phyloP scores from a whole-genome alignment of 23 red algal species.

The Gracilaria domingensis region DNA sequence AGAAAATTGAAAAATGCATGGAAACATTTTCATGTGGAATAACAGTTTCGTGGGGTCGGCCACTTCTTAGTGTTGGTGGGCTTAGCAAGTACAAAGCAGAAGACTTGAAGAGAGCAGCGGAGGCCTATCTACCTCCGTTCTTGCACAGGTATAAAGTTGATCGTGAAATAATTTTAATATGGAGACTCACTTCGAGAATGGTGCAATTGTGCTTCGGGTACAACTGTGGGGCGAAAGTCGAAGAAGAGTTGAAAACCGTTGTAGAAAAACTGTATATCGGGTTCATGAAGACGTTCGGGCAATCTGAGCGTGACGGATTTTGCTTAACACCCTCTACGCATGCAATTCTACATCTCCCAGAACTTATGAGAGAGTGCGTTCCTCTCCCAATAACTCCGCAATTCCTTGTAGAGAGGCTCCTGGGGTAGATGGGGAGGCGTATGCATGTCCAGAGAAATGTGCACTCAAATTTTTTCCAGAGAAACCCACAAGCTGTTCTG shows the following conservation, averaged over 20 bases:
- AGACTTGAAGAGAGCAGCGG: background rate
- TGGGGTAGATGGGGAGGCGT: background rate
- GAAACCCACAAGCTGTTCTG: too few species aligned
- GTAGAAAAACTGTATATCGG: background rate
- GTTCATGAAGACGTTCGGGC: too few species aligned
- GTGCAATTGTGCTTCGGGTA: background rate
- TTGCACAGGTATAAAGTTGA: background rate
- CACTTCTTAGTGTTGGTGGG: background rate
- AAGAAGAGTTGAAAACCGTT: too few species aligned
- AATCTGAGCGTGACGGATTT: background rate
- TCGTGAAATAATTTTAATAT: background rate
- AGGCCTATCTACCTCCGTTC: background rate
- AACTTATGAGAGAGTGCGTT: background rate
- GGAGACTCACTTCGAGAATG: background rate
- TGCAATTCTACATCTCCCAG: constrained; percentile 11
- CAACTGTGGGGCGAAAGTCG: background rate
- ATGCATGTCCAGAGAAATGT: too few species aligned
- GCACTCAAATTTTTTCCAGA: too few species aligned
- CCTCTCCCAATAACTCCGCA: background rate
- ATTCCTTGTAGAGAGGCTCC: background rate
- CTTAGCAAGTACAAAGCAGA: constrained; percentile 9
- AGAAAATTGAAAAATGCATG: background rate
- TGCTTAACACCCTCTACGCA: constrained; percentile 22
- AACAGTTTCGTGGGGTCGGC: background rate
- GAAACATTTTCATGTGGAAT: background rate